phyloP scores from a whole-genome alignment of 1,284 basidiomycete genomes.

The Puccinia coronata region DNA sequence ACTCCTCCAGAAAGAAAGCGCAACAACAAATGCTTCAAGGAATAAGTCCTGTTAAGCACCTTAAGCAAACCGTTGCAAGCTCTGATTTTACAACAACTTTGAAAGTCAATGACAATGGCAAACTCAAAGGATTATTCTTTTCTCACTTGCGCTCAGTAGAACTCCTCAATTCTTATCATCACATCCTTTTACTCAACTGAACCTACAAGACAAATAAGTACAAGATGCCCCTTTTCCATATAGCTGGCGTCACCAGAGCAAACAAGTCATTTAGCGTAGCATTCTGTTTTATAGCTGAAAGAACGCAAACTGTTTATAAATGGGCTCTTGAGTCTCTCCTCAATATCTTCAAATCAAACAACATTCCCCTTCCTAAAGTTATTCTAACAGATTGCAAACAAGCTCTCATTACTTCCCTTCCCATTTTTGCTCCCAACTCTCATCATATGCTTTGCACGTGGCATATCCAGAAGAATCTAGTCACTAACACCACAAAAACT shows the following conservation, averaged over 20 bases:
- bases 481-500: background rate
- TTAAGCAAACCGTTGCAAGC: background rate
- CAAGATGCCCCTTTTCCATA: slow-evolving; percentile 7
- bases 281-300: background rate
- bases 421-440: background rate
- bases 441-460: background rate
- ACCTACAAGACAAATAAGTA: slow-evolving; percentile 18
- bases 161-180: background rate
- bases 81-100: background rate
- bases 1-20: slow-evolving; percentile 1
- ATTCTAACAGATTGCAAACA: background rate
- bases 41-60: too few species aligned
- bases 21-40: slow-evolving; percentile 1
- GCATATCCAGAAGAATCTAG: background rate
- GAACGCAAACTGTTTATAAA: background rate
- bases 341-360: background rate
- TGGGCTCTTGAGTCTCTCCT: background rate
- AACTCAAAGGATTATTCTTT: background rate
- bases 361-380: background rate
- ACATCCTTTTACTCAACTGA: background rate
- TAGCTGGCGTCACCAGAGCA: background rate
- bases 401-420: background rate
- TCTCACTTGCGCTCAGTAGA: background rate
- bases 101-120: background rate
- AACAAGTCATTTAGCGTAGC: background rate